A percentile compares a stretch with the other conserved stretches of the same genome.
These are phyloP conservation scores for Fusarium oxysporum DNA, from an alignment of 2,329 filamentous ascomycete genomes.

Conservation along the genomic window DNA sequence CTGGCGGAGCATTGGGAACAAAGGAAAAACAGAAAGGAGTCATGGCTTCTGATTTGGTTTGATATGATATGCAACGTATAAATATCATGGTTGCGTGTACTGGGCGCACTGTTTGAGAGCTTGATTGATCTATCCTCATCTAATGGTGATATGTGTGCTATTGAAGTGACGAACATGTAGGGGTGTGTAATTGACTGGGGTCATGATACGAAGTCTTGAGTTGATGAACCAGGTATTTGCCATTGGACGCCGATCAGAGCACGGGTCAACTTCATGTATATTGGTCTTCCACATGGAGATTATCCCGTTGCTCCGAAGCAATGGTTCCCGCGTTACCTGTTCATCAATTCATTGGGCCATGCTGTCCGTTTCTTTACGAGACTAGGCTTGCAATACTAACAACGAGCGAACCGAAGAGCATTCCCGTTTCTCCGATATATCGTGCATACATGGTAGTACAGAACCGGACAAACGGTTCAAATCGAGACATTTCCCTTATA, in stretches of 20 bases:
- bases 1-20: conserved; percentile 19
- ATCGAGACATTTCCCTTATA: conserved; percentile 5
- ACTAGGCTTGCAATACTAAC: neutral
- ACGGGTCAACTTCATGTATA: neutral
- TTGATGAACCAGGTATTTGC: neutral
- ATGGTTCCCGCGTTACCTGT: neutral
- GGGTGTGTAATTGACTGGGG: neutral
- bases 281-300: neutral
- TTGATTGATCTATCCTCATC: neutral
- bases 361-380: neutral
- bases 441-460: neutral
- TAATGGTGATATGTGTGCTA: neutral
- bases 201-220: neutral
- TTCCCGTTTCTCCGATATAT: neutral
- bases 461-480: neutral
- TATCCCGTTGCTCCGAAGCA: neutral
- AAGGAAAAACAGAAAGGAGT: conserved; percentile 30
- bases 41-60: conserved; percentile 7
- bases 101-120: neutral
- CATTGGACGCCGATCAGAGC: neutral
- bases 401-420: neutral
- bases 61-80: conserved; percentile 18
- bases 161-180: neutral
- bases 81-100: conserved; percentile 28
- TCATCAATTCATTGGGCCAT: neutral